phyloP scores from a whole-genome alignment of 129 eudicot species.

The Lonicera japonica region DNA sequence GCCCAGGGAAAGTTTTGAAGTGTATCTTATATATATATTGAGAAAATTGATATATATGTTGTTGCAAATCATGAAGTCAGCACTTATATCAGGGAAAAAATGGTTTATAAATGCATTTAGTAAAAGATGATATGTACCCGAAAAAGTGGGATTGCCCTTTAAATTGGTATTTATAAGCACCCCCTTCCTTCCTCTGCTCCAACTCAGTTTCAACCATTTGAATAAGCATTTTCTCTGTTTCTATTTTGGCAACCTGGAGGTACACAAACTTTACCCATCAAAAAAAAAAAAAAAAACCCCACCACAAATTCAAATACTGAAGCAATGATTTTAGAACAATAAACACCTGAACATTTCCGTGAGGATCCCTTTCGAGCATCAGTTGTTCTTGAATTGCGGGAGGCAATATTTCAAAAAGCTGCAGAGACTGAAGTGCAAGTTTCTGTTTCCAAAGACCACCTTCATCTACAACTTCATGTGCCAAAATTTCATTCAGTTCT shows the following conservation, averaged over 20 bases:
- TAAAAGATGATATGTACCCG: slow-evolving; percentile 45
- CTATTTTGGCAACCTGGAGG: slow-evolving; percentile 92
- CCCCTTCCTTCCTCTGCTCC: slow-evolving; percentile 68
- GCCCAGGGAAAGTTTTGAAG: too few species aligned
- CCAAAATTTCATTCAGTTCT: slow-evolving; percentile 89
- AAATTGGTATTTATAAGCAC: slow-evolving; percentile 52
- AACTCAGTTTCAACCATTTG: slow-evolving; percentile 98
- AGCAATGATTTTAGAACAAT: not conserved
- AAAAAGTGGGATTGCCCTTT: slow-evolving; percentile 96
- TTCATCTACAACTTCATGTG: slow-evolving; percentile 81
- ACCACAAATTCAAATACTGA: not conserved
- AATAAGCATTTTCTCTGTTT: slow-evolving; percentile 98
- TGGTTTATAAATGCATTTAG: not conserved
- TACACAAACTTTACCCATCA: not conserved
- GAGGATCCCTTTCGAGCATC: slow-evolving; percentile 99
- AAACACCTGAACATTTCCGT: slow-evolving; percentile 93
- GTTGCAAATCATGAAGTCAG: too few species aligned
- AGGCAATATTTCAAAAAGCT: slow-evolving; percentile 87
- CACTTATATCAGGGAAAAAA: too few species aligned
- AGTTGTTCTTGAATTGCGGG: slow-evolving; percentile 94
- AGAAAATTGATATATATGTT: too few species aligned
- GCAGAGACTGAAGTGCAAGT: slow-evolving; percentile 55
- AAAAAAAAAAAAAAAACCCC: not conserved
- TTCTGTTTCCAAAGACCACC: slow-evolving; percentile 87
- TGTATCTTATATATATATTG: too few species aligned